Percentiles rank a stretch among this genome's conserved stretches.
Conservation (phyloP, 345 rosid genomes). For the Ailanthus altissimus region DNA sequence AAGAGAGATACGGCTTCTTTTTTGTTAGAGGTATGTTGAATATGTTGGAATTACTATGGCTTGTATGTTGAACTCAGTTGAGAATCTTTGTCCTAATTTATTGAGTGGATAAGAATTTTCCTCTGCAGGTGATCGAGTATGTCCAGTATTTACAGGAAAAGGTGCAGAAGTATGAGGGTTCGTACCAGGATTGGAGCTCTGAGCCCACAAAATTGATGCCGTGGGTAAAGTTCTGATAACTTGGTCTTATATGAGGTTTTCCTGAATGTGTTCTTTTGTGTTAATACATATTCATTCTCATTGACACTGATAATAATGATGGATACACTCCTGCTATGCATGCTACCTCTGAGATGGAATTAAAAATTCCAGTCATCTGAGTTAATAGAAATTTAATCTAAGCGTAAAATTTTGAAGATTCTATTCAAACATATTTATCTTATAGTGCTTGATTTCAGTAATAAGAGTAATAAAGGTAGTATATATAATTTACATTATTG, state of each 20-base stretch:
- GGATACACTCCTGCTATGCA: not conserved
- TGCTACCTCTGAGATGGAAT: not conserved
- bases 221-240: slow-evolving; percentile 61
- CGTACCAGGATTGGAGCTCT: slow-evolving; percentile 79
- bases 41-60: not conserved
- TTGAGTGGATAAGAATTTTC: slow-evolving; percentile 5
- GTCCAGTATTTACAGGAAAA: slow-evolving; percentile 82
- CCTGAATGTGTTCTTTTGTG: not conserved
- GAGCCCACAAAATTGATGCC: slow-evolving; percentile 82
- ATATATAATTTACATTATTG: not conserved
- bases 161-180: slow-evolving; percentile 77
- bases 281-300: not conserved
- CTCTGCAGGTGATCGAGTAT: slow-evolving; percentile 80
- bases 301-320: not conserved
- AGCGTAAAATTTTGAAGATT: not conserved
- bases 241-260: not conserved
- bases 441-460: not conserved
- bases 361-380: not conserved
- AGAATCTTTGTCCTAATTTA: slow-evolving; percentile 2
- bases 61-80: not conserved
- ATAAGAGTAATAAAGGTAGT: not conserved
- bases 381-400: not conserved
- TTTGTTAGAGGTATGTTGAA: slow-evolving; percentile 69
- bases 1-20: slow-evolving; percentile 95
- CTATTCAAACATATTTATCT: not conserved